These are phyloP conservation scores for Entomortierella chlamydospora DNA, from an alignment of 192 early-diverging fungal species.

Conservation along the genomic window DNA sequence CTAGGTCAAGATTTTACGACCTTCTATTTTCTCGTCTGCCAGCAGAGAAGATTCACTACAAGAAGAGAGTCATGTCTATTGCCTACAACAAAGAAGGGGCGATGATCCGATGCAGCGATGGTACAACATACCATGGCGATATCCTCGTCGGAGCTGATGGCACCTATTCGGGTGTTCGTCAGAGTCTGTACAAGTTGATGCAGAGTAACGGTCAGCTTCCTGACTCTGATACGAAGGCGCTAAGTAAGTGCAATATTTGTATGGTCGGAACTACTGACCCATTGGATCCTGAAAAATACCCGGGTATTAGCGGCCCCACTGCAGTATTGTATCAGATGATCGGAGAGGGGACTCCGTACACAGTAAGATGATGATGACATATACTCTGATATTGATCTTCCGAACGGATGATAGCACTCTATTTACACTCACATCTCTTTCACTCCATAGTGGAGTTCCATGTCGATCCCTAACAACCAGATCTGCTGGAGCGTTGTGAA, in stretches of 20 bases:
- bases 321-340: too few species aligned
- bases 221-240: not conserved
- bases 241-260: not conserved
- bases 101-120: slow-evolving; percentile 6
- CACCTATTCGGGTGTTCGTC: not conserved
- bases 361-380: not conserved
- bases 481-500: slow-evolving; percentile 1
- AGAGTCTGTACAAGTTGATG: slow-evolving; percentile 9
- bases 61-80: not conserved
- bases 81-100: not conserved
- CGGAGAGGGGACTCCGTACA: not conserved
- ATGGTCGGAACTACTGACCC: slow-evolving; percentile 15
- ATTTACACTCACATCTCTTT: not conserved
- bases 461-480: not conserved
- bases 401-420: too few species aligned
- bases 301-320: too few species aligned
- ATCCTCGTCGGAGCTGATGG: slow-evolving; percentile 26
- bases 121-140: slow-evolving; percentile 1
- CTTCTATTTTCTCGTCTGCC: too few species aligned
- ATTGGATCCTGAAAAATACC: slow-evolving; percentile 11
- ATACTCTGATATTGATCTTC: too few species aligned
- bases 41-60: too few species aligned
- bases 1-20: too few species aligned
- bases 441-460: not conserved
- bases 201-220: not conserved